A percentile compares a stretch with the other conserved stretches of the same genome.
Evolutionary conservation across 371 early-diverging fungal genomes (phyloP).

Genomic region (Rhizomucor pusillus): DNA sequence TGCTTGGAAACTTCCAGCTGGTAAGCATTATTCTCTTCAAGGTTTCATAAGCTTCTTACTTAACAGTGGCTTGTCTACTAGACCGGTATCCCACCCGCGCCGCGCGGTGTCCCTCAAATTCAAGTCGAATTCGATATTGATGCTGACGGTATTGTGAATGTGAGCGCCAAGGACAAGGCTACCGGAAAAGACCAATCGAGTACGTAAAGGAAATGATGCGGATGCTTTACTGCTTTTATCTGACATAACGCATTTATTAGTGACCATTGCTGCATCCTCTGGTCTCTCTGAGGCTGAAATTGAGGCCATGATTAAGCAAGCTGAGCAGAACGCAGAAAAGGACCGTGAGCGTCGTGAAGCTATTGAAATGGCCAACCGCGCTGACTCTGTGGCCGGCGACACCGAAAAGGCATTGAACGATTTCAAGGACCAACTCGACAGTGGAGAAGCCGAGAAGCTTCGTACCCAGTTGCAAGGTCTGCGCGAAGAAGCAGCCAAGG

Average conservation of each 20-base stretch:
- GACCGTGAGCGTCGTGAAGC: slow-evolving; percentile 92
- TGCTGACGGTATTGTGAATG: slow-evolving; percentile 99
- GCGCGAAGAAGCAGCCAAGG: slow-evolving; percentile 67
- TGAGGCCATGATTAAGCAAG: slow-evolving; percentile 94
- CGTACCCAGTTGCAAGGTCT: slow-evolving; percentile 72
- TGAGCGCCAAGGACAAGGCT: slow-evolving; percentile 96
- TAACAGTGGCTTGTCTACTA: too few species aligned
- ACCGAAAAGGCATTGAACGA: slow-evolving; percentile 93
- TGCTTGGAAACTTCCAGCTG: slow-evolving; percentile 97
- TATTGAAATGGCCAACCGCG: slow-evolving; percentile 92
- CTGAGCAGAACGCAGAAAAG: slow-evolving; percentile 87
- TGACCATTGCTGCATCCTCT: slow-evolving; percentile 96
- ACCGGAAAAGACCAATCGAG: slow-evolving; percentile 92
- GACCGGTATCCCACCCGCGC: slow-evolving; percentile 82
- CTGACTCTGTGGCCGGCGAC: slow-evolving; percentile 87
- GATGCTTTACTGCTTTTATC: too few species aligned
- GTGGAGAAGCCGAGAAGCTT: slow-evolving; percentile 80
- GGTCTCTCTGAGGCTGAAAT: slow-evolving; percentile 96
- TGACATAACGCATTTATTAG: too few species aligned
- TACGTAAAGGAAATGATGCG: too few species aligned
- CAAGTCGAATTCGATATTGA: slow-evolving; percentile 99
- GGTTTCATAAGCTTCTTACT: too few species aligned
- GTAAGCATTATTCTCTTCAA: background rate
- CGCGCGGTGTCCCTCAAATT: slow-evolving; percentile 92
- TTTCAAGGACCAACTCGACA: slow-evolving; percentile 91